Conservation (phyloP, 352 stramenopile genomes). For the Phytophthora nicotianae region DNA sequence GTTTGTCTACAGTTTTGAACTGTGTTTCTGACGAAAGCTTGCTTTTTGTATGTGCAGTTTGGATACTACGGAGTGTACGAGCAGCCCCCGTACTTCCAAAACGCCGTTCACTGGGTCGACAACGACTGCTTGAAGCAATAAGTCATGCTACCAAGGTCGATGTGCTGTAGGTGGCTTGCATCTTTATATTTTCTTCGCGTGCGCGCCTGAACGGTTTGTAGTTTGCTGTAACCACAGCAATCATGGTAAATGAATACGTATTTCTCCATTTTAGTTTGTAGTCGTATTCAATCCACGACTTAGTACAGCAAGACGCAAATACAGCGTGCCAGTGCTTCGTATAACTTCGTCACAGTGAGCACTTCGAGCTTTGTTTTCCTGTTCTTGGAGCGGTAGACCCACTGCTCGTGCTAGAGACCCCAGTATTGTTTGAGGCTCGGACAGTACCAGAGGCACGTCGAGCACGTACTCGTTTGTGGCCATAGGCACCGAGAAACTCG, state of each 20-base stretch:
- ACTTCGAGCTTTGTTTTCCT: neutral
- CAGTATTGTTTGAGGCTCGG: constrained; percentile 20
- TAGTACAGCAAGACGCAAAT: constrained; percentile 43
- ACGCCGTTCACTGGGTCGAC: constrained; percentile 52
- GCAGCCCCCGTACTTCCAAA: constrained; percentile 45
- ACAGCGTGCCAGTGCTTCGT: constrained; percentile 31
- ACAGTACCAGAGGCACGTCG: constrained; percentile 42
- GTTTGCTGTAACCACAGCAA: constrained; percentile 18
- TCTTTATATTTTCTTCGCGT: constrained; percentile 18
- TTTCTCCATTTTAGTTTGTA: constrained; percentile 8
- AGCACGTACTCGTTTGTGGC: constrained; percentile 46
- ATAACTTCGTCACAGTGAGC: constrained; percentile 2
- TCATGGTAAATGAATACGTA: constrained; percentile 25
- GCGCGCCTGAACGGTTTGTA: constrained; percentile 15
- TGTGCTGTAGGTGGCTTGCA: constrained; percentile 20
- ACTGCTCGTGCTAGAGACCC: constrained; percentile 28
- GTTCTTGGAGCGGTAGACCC: constrained; percentile 16
- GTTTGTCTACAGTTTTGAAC: neutral
- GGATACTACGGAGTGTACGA: constrained; percentile 65
- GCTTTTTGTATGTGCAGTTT: constrained; percentile 35
- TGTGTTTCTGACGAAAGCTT: constrained; percentile 9
- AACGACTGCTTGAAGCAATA: constrained; percentile 46
- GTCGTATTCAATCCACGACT: constrained; percentile 19
- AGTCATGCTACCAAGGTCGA: too few species aligned
- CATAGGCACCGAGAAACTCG: constrained; percentile 41